Conservation (phyloP, 2,329 filamentous ascomycete genomes). For the Ascosphaera pollenicola region DNA sequence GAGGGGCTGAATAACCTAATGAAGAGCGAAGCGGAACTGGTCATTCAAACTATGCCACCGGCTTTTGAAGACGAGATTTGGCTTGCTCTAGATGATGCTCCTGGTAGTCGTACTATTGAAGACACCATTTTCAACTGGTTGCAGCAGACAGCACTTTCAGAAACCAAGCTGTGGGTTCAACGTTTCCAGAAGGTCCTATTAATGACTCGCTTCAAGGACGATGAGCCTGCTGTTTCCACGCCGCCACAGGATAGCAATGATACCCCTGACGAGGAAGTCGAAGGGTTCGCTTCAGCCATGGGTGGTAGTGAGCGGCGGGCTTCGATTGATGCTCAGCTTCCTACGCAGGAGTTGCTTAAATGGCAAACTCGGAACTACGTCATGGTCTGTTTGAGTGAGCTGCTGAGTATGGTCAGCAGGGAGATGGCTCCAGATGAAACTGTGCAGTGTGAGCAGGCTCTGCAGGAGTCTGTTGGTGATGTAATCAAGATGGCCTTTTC, state of each 20-base stretch:
- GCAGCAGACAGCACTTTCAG: constrained; percentile 60
- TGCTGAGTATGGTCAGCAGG: constrained; percentile 58
- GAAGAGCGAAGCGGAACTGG: constrained; percentile 71
- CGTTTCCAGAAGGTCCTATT: constrained; percentile 75
- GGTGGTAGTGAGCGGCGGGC: constrained; percentile 38
- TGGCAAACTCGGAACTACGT: constrained; percentile 95
- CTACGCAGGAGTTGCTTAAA: constrained; percentile 67
- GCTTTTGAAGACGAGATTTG: constrained; percentile 82
- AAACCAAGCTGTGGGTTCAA: constrained; percentile 70
- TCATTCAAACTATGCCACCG: constrained; percentile 50
- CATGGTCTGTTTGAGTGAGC: constrained; percentile 67
- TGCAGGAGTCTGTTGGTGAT: constrained; percentile 72
- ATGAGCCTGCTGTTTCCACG: constrained; percentile 18
- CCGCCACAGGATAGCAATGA: constrained; percentile 37
- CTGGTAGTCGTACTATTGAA: constrained; percentile 56
- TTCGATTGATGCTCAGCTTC: constrained; percentile 22
- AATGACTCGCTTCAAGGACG: constrained; percentile 52
- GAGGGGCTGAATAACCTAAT: constrained; percentile 86
- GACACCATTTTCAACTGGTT: constrained; percentile 88
- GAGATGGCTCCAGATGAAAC: constrained; percentile 59
- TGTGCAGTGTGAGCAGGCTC: constrained; percentile 50
- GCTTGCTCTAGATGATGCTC: constrained; percentile 61
- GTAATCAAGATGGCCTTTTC: constrained; percentile 95
- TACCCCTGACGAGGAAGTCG: constrained; percentile 85
- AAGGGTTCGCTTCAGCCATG: constrained; percentile 67